Conservation (phyloP, 2,329 filamentous ascomycete species). For the Fusarium caatingaense region DNA sequence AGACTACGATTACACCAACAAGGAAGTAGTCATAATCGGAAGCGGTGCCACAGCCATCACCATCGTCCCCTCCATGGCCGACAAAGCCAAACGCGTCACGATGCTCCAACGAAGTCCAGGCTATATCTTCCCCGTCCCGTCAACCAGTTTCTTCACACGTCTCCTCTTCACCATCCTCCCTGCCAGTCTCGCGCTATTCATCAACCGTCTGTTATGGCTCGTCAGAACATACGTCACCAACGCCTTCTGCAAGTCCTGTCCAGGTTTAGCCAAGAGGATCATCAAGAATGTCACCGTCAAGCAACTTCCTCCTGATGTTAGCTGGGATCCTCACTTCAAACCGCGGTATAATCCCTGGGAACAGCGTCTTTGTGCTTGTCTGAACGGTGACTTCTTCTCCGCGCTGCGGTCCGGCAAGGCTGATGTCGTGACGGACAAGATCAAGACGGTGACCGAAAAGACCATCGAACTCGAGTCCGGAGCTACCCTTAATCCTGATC, state of each 20-base stretch:
- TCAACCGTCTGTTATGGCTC: constrained; percentile 61
- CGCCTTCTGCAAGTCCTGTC: constrained; percentile 63
- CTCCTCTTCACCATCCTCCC: constrained; percentile 57
- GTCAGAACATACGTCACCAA: constrained; percentile 55
- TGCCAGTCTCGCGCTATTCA: constrained; percentile 54
- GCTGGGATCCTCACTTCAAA: constrained; percentile 65
- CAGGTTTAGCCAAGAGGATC: constrained; percentile 56
- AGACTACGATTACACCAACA: constrained; percentile 71
- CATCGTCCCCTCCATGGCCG: constrained; percentile 69
- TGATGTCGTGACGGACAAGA: constrained; percentile 58
- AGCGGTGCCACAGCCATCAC: constrained; percentile 76
- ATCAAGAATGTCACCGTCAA: constrained; percentile 55
- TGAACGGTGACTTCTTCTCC: constrained; percentile 60
- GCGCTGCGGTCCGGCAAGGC: constrained; percentile 54
- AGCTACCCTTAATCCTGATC: constrained; percentile 63
- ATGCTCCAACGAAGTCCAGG: constrained; percentile 77
- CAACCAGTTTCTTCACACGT: constrained; percentile 51
- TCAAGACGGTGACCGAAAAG: constrained; percentile 57
- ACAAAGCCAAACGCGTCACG: constrained; percentile 69
- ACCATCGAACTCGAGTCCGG: constrained; percentile 59
- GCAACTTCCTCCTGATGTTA: constrained; percentile 61
- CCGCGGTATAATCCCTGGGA: constrained; percentile 71
- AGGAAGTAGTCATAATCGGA: constrained; percentile 74
- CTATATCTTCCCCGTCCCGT: constrained; percentile 67
- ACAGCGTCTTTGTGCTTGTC: constrained; percentile 72